Conservation (phyloP, 805 yeast genomes). For the Metschnikowia cubensis region DNA sequence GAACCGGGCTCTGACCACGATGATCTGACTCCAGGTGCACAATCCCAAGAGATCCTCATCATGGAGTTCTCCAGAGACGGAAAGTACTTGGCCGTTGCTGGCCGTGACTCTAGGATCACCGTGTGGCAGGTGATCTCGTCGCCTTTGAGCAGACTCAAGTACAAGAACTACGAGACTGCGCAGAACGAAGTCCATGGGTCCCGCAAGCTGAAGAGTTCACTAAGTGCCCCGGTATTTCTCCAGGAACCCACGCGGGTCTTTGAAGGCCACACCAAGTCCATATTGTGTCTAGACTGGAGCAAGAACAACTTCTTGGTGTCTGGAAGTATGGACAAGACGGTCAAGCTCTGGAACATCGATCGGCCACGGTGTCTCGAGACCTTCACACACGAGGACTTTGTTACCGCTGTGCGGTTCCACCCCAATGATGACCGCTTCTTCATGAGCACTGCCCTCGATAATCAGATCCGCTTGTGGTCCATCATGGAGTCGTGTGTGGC, state of each 20-base stretch:
- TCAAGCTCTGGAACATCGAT: slow-evolving; percentile 79
- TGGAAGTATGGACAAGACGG: slow-evolving; percentile 83
- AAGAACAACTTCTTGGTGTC: slow-evolving; percentile 75
- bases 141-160: slow-evolving; percentile 60
- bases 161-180: slow-evolving; percentile 21
- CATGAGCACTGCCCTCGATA: slow-evolving; percentile 76
- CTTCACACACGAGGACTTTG: slow-evolving; percentile 75
- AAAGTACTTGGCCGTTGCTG: slow-evolving; percentile 77
- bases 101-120: slow-evolving; percentile 63
- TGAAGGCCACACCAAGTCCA: slow-evolving; percentile 64
- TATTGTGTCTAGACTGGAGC: slow-evolving; percentile 83
- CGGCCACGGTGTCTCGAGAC: slow-evolving; percentile 57
- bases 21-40: not conserved
- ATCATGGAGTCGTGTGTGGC: slow-evolving; percentile 68
- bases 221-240: slow-evolving; percentile 76
- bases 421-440: slow-evolving; percentile 86
- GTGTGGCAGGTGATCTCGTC: slow-evolving; percentile 80
- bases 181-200: slow-evolving; percentile 11
- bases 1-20: slow-evolving; percentile 25
- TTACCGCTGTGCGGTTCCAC: slow-evolving; percentile 74
- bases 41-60: slow-evolving; percentile 58
- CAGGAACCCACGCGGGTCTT: slow-evolving; percentile 57
- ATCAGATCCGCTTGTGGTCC: slow-evolving; percentile 75
- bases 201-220: slow-evolving; percentile 20
- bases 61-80: slow-evolving; percentile 78